Percentiles rank a stretch among this genome's conserved stretches.
phyloP scores from a whole-genome alignment of 306 rosid genomes.

The Vigna nakashimae region DNA sequence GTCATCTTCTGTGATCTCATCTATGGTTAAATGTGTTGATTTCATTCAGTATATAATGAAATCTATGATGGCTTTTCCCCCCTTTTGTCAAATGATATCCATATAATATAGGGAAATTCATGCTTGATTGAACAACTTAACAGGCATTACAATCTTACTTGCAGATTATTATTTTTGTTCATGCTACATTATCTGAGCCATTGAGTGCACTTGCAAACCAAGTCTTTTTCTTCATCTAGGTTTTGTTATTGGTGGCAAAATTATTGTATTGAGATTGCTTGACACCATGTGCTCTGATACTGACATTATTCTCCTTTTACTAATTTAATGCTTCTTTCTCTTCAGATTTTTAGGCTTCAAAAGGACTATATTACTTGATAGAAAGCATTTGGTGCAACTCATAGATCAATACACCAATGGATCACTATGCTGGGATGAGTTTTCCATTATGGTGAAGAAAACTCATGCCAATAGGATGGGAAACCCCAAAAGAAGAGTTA shows the following conservation, averaged over 20 bases:
- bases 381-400: constrained; percentile 67
- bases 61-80: neutral
- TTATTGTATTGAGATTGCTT: neutral
- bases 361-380: constrained; percentile 68
- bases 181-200: neutral
- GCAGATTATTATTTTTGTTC: neutral
- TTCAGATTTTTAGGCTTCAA: constrained; percentile 87
- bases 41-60: constrained; percentile 2
- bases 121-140: constrained; percentile 25
- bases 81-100: neutral
- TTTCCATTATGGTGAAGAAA: constrained; percentile 69
- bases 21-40: neutral
- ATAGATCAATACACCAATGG: constrained; percentile 66
- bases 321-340: constrained; percentile 17
- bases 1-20: constrained; percentile 25
- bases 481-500: constrained; percentile 62
- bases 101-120: constrained; percentile 8
- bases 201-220: neutral
- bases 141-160: neutral
- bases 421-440: constrained; percentile 78
- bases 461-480: constrained; percentile 73
- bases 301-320: neutral
- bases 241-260: constrained; percentile 3
- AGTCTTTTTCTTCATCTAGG: neutral
- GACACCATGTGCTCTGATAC: neutral